phyloP scores from a whole-genome alignment of 306 rosid genomes.

The Ormosia emarginata region DNA sequence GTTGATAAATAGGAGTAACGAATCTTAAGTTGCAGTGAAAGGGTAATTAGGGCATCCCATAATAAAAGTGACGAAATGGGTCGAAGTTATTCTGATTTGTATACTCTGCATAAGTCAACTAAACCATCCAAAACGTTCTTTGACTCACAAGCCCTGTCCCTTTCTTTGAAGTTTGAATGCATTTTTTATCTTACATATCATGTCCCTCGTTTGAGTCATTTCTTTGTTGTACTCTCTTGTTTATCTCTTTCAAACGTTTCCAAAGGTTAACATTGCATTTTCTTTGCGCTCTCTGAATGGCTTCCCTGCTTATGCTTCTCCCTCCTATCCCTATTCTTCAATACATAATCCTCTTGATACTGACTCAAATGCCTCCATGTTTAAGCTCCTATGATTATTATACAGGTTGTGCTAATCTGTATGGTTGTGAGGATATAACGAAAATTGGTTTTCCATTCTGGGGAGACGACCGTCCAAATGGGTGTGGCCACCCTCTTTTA shows the following conservation, averaged over 20 bases:
- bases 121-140: neutral
- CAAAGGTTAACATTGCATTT: neutral
- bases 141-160: neutral
- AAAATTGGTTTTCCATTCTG: constrained; percentile 35
- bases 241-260: neutral
- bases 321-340: neutral
- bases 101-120: neutral
- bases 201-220: neutral
- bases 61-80: neutral
- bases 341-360: constrained; percentile 14
- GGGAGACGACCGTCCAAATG: constrained; percentile 29
- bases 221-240: neutral
- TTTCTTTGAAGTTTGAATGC: neutral
- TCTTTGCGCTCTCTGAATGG: constrained; percentile 23
- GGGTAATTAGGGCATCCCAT: neutral
- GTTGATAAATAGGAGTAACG: too few species aligned
- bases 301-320: neutral
- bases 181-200: neutral
- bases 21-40: neutral
- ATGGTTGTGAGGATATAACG: constrained; percentile 22
- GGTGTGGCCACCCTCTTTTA: constrained; percentile 48
- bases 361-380: constrained; percentile 4
- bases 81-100: neutral
- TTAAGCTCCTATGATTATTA: constrained; percentile 19
- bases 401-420: constrained; percentile 5